A percentile compares a stretch with the other conserved stretches of the same genome.
Conservation (phyloP, 768 basidiomycete genomes). For the Daedaleopsis sinensis region DNA sequence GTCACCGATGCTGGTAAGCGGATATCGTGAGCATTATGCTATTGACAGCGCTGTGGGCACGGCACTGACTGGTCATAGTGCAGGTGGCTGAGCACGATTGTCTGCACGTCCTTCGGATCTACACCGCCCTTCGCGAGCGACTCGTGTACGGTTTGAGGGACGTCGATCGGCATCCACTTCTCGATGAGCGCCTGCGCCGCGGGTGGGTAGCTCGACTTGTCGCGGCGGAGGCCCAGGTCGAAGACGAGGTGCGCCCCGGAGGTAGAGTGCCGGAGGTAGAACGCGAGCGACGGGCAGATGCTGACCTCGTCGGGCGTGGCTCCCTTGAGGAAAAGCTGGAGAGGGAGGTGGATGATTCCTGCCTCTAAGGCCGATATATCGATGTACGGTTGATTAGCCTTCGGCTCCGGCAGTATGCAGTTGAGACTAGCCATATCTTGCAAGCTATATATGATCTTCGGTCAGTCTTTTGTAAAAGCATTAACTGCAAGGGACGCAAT, state of each 20-base stretch:
- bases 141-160: conserved; percentile 39
- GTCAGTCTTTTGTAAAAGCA: no score
- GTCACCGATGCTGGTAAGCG: conserved; percentile 32
- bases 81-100: conserved; percentile 52
- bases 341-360: not conserved
- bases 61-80: conserved; percentile 53
- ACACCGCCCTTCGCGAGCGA: conserved; percentile 55
- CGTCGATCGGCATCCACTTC: conserved; percentile 12
- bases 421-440: no score
- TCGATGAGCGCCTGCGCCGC: conserved; percentile 40
- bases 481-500: no score
- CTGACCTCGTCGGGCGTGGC: not conserved
- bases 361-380: not conserved
- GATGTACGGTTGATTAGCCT: not conserved
- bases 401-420: not conserved
- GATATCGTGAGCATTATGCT: not conserved
- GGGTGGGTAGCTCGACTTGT: conserved; percentile 37
- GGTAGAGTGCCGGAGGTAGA: conserved; percentile 52
- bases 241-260: conserved; percentile 41
- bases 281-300: conserved; percentile 39
- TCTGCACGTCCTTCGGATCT: conserved; percentile 44
- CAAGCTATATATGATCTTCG: no score
- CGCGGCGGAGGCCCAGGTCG: conserved; percentile 57
- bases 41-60: not conserved
- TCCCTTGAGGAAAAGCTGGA: not conserved